phyloP scores from a whole-genome alignment of 2,329 filamentous ascomycete species.

The Colletotrichum lupini region DNA sequence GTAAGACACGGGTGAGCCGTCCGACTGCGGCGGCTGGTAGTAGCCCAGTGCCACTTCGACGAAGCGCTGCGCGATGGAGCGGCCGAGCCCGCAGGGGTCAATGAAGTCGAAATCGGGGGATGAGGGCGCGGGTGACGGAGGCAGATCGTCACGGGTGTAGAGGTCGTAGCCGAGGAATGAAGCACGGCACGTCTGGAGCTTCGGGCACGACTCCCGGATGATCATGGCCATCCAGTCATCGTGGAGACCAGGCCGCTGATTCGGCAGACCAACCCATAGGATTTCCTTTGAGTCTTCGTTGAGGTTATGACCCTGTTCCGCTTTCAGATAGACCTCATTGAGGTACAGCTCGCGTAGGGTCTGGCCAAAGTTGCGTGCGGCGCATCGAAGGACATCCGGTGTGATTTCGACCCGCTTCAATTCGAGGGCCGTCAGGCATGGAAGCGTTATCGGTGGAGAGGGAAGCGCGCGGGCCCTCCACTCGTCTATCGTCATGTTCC shows the following conservation, averaged over 20 bases:
- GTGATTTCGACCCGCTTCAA: slow-evolving; percentile 54
- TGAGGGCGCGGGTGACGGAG: slow-evolving; percentile 32
- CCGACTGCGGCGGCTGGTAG: slow-evolving; percentile 49
- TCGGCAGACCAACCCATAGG: slow-evolving; percentile 59
- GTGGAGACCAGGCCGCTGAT: slow-evolving; percentile 49
- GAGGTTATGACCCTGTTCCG: slow-evolving; percentile 46
- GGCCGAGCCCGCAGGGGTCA: slow-evolving; percentile 54
- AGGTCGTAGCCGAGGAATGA: slow-evolving; percentile 57
- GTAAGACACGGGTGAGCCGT: slow-evolving; percentile 34
- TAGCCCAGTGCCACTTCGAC: slow-evolving; percentile 57
- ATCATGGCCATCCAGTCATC: slow-evolving; percentile 56
- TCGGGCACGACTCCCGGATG: slow-evolving; percentile 48
- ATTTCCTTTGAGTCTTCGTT: slow-evolving; percentile 47
- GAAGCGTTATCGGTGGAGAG: slow-evolving; percentile 47
- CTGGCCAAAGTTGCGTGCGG: slow-evolving; percentile 47
- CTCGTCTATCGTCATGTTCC: slow-evolving; percentile 49
- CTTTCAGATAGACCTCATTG: slow-evolving; percentile 58
- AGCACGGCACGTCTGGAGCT: slow-evolving; percentile 55
- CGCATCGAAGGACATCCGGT: slow-evolving; percentile 48
- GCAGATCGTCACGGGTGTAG: slow-evolving; percentile 47
- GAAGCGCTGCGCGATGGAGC: slow-evolving; percentile 57
- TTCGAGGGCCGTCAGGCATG: slow-evolving; percentile 55
- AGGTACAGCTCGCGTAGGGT: slow-evolving; percentile 58
- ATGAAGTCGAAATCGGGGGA: slow-evolving; percentile 50
- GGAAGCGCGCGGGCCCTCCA: slow-evolving; percentile 54